Evolutionary conservation across 2,329 filamentous ascomycete genomes (phyloP), one percentile per base, ranked within the genome.

Genomic region (Plenodomus biglobosus): DNA sequence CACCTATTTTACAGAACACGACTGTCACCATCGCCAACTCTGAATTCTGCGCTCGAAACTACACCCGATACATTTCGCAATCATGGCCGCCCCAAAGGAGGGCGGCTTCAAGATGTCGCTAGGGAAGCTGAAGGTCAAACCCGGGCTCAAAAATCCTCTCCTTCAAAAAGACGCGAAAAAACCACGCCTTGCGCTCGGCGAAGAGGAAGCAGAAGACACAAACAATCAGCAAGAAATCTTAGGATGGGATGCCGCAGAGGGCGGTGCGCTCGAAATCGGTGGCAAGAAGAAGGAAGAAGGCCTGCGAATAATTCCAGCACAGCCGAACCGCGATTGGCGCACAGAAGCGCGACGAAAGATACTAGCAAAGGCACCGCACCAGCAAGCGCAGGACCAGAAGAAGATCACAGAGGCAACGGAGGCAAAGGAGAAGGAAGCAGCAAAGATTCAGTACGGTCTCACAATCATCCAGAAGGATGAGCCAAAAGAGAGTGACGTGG

Each of bases 321-420:
- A 80, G 59, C 72, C 75, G 54, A 88, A 87, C 69, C 76, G 79
- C 44, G 81, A 87, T 72, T 86, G 84, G 84, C 77, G 79, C 59
- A 76, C 78, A 48, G 81, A 84, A 36, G 59, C 57, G 52, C 76
- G 75, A 53, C 78, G 77, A 52, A 73, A 73, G 79, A 56, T 84
- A 77, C 68, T 85, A 82, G 65, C 67, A 80, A 13, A 72, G 85
- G n/a, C 83, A 82, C n/a, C 69, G 6, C 81, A 81, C 52, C 52
- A 74, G 73, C 56, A 75, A 73, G 49, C 48, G 17, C 60, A 75
- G 32, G 62, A 70, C 24, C 27, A 32, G 27, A 32, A 32, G 13
- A 15, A 3, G 3, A 32, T 32, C 6, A 62, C 68, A 46, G 65
- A 62, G 35, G 69, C 37, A 3, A n/a, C 48, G 18, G 42, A 67